phyloP scores from a whole-genome alignment of 169 alveolate species.

The Plasmodium relictum region DNA sequence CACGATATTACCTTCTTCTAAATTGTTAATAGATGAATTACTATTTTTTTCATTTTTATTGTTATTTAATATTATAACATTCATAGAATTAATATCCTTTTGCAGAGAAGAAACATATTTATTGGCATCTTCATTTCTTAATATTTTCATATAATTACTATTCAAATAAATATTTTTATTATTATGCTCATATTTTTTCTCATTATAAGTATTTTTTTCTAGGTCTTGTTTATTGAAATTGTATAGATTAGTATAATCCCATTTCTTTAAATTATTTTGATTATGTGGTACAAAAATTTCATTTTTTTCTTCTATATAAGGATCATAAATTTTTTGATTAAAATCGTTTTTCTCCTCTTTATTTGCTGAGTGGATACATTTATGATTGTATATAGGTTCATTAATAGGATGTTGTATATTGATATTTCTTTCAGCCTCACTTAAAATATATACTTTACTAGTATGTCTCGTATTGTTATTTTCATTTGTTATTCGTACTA shows the following conservation, averaged over 20 bases:
- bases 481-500: no score
- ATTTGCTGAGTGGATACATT: no score
- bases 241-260: background rate
- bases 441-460: background rate
- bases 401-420: no score
- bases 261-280: background rate
- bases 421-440: no score
- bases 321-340: background rate
- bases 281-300: background rate
- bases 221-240: background rate
- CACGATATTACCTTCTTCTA: background rate
- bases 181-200: background rate
- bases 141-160: conserved; percentile 35
- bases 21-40: background rate
- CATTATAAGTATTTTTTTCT: background rate
- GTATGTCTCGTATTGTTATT: background rate
- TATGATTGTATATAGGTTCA: no score
- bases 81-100: conserved; percentile 28
- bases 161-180: conserved; percentile 49
- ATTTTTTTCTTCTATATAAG: background rate
- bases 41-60: background rate
- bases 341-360: no score
- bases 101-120: conserved; percentile 26
- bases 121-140: conserved; percentile 42
- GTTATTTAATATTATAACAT: conserved; percentile 25